Evolutionary conservation across 169 alveolate species (phyloP).

Genomic region (Babesia microti): DNA sequence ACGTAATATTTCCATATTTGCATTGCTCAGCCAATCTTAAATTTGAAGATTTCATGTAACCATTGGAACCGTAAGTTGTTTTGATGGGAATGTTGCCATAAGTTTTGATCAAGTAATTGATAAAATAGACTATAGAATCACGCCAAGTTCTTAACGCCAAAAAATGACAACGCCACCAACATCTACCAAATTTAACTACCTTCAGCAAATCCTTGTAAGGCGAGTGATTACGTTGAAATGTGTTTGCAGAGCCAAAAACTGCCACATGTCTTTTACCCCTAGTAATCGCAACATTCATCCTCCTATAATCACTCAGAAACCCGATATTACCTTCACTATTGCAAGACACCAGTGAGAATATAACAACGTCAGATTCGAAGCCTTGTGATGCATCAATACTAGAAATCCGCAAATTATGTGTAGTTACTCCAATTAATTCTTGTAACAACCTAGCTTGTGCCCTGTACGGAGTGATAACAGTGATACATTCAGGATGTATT

Average conservation of each 20-base stretch:
- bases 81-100: too few species aligned
- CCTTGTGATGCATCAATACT: constrained; percentile 42
- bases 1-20: too few species aligned
- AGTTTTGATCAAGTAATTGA: too few species aligned
- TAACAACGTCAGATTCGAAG: constrained; percentile 35
- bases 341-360: constrained; percentile 29
- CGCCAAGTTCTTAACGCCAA: too few species aligned
- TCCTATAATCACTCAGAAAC: constrained; percentile 60
- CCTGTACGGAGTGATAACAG: constrained; percentile 27
- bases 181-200: too few species aligned
- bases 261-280: constrained; percentile 66
- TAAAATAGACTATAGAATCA: too few species aligned
- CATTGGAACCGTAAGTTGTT: too few species aligned
- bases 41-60: too few species aligned
- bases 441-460: constrained; percentile 16
- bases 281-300: constrained; percentile 75
- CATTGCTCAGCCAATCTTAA: too few species aligned
- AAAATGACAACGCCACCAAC: too few species aligned
- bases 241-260: constrained; percentile 61
- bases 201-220: too few species aligned
- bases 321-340: constrained; percentile 51
- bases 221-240: too few species aligned
- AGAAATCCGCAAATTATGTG: constrained; percentile 14
- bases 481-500: constrained; percentile 9
- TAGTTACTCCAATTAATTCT: constrained; percentile 14